A percentile compares a stretch with the other conserved stretches of the same genome.
Evolutionary conservation across 2,329 filamentous ascomycete species (phyloP).

Genomic region (Colletotrichum costaricense): DNA sequence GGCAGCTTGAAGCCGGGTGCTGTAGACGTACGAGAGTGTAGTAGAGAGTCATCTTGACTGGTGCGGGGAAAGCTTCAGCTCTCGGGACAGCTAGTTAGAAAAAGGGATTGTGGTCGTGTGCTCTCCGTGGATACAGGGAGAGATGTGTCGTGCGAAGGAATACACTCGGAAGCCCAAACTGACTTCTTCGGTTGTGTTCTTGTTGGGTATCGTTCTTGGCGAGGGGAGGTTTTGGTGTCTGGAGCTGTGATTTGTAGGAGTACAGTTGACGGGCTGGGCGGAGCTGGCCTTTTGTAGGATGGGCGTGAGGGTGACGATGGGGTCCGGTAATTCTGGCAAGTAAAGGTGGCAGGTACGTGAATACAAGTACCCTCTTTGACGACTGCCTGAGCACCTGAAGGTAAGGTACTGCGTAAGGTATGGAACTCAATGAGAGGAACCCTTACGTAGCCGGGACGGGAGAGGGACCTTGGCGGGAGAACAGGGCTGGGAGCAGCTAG

Average conservation of each 20-base stretch:
- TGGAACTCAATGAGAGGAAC: not conserved
- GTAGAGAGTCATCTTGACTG: constrained; percentile 66
- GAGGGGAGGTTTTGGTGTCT: not conserved
- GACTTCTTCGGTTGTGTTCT: constrained; percentile 29
- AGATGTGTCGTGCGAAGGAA: not conserved
- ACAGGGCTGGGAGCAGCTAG: not conserved
- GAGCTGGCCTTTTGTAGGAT: constrained; percentile 36
- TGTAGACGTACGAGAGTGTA: constrained; percentile 60
- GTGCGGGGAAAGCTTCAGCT: constrained; percentile 34
- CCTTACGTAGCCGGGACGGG: constrained; percentile 19
- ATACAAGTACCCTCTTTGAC: not conserved
- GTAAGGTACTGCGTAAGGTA: not conserved
- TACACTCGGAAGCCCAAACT: constrained; percentile 34
- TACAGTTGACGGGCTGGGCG: constrained; percentile 12
- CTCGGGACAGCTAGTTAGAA: not conserved
- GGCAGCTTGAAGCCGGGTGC: not conserved
- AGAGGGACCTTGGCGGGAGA: constrained; percentile 19
- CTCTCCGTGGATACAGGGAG: constrained; percentile 1
- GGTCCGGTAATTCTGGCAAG: constrained; percentile 12
- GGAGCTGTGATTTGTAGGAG: constrained; percentile 22
- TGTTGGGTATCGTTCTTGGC: not conserved
- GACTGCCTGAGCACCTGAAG: not conserved
- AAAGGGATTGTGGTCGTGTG: constrained; percentile 22
- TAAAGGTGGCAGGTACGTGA: constrained; percentile 31
- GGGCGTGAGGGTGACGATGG: constrained; percentile 35